phyloP scores from a whole-genome alignment of 192 early-diverging fungal genomes.

The Linnemannia elongata region DNA sequence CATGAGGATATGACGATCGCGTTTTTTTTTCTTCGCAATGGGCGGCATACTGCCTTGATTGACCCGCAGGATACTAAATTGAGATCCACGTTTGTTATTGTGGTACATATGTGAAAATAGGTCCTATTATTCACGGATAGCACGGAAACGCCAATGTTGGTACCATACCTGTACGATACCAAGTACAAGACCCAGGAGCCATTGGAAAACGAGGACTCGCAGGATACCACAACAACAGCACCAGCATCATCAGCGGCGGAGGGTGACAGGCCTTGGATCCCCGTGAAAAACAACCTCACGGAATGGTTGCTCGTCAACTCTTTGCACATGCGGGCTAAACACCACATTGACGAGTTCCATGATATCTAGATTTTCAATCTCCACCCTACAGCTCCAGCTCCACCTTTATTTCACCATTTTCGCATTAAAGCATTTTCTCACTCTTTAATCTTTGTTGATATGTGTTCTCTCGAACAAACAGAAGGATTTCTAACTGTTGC shows the following conservation, averaged over 20 bases:
- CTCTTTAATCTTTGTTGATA: no score
- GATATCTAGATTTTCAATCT: slow-evolving; percentile 50
- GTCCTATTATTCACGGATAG: slow-evolving; percentile 61
- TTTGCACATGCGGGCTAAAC: slow-evolving; percentile 59
- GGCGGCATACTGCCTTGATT: no score
- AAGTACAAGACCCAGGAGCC: slow-evolving; percentile 59
- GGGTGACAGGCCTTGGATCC: slow-evolving; percentile 55
- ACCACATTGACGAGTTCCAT: slow-evolving; percentile 68
- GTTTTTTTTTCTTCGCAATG: not conserved
- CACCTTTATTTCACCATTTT: no score
- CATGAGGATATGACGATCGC: not conserved
- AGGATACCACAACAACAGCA: not conserved
- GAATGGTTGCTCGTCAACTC: slow-evolving; percentile 70
- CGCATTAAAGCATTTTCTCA: no score
- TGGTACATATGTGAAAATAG: not conserved
- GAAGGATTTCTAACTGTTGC: no score
- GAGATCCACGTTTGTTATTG: not conserved
- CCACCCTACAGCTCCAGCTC: no score
- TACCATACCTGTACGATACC: slow-evolving; percentile 66
- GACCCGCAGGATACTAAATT: no score
- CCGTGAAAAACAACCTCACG: slow-evolving; percentile 68
- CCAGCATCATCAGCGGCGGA: not conserved
- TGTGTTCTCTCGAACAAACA: no score
- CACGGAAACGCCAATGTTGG: slow-evolving; percentile 59
- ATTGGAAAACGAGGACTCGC: slow-evolving; percentile 35